Base-by-base conservation (phyloP, 306 rosid genomes). In the Datisca glomerata region DNA sequence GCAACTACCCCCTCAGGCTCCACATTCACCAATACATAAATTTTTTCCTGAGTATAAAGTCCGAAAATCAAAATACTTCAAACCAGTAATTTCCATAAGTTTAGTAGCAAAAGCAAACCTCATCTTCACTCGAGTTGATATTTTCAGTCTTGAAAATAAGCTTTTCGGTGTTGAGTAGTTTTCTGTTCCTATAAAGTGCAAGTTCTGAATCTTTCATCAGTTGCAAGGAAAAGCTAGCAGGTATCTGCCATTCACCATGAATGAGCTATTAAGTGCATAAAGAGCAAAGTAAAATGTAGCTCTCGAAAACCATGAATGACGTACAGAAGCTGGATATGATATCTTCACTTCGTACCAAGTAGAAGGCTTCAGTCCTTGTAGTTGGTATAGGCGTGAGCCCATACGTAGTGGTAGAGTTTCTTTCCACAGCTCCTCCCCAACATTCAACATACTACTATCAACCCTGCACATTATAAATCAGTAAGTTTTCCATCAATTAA, bases 251-350 rank as follows among this genome's bases (percentile, higher is more conserved):
- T 64, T 36, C 46, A 34, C 15, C 32, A 45, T 21, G 23, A 18
- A 21, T 44, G 21, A 53, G 66, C 59, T 57, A n/a, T n/a, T n/a
- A 24, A 49, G 49, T 55, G 47, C 53, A 62, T 12, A 61, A 55
- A 52, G 51, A 66, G 29, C 24, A 16, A 6, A 32, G 15, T 12
- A 24, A 41, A 49, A 54, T 55, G 28, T 2, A 62, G 63, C 64
- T 23, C 37, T 29, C 31, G 32, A 14, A 66, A 61, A 60, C 60
- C 60, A 16, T 18, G 49, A 49, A 55, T 61, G 56, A 74, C 93
- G 67, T 83, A 89, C 97, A 53, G 93, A 74, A 60, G 95, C 86
- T n/a, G 98, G 97, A 57, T 80, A 80, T 44, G 95, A 89, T 77
- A 89, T 83, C 92, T 81, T 81, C 82, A 80, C 97, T 83, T 89